Base-by-base conservation (phyloP, 1,139 yeast genomes). In the Suhomyces yuchorum region DNA sequence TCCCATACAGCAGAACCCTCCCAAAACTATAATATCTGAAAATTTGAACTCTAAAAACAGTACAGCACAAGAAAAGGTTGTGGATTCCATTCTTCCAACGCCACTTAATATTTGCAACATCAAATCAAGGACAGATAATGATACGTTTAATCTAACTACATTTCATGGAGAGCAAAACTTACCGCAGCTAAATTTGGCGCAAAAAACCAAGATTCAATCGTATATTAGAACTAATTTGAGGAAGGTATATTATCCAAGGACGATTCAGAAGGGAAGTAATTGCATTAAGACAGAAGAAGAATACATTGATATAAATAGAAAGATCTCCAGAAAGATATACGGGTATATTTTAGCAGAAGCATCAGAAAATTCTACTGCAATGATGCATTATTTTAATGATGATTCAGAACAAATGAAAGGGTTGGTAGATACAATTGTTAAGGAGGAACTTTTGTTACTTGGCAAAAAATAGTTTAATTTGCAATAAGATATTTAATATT, bases 221-320 rank as follows among this genome's bases (percentile, higher is more conserved):
- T 72, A 80, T 49, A 84, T 85, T 7, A 66, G 89, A 34, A 67
- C 70, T 26, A 71, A 66, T 15, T 61, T 85, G 30, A 66, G 82
- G 38, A 81, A 82, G 0, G 62, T 77, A 24, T 82, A 80, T 56
- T 65, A 68, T 22, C 64, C 69, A 1, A 68, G 70, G 32, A 33
- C 3, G 17, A 40, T 32, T 8, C 33, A 24, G 23, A n/a, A 32
- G n/a, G n/a, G n/a, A 4, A 15, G 37, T 12, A 8, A 17, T 14
- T 30, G 47, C n/a, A 65, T 65, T 12, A 55, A 50, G 11, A 53
- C 65, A 9, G 77, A 73, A 52, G 62, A 61, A 11, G 67, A 67
- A 37, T 75, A 69, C 51, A 64, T 73, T 43, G 55, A 54, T 19
- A 67, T 74, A 48, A 75, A 75, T 55, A 71, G 67, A 56, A 60